Conservation (phyloP, 2,329 filamentous ascomycete genomes). For the Sodiomyces alkalinus region DNA sequence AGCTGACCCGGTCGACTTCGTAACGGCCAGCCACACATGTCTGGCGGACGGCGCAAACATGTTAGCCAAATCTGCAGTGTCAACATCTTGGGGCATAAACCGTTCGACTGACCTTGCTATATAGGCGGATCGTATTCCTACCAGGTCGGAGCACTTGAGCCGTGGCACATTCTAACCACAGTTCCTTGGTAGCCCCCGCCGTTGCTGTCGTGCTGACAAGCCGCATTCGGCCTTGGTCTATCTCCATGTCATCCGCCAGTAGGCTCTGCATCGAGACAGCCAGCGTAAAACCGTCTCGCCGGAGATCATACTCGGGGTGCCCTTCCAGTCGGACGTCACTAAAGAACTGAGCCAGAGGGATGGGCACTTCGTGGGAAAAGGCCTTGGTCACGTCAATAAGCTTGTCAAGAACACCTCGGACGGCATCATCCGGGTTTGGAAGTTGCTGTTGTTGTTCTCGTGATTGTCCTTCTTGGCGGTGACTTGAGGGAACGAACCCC, state of each 20-base stretch:
- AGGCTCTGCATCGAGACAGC: conserved; percentile 55
- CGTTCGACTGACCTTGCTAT: conserved; percentile 17
- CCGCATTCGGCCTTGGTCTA: conserved; percentile 50
- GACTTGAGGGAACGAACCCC: conserved; percentile 7
- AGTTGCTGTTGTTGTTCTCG: too few relatives aligned
- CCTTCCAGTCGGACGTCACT: conserved; percentile 51
- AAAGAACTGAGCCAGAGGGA: conserved; percentile 63
- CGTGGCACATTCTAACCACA: conserved; percentile 40
- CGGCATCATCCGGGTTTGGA: too few relatives aligned
- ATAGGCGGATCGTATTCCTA: conserved; percentile 22
- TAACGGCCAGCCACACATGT: conserved; percentile 58
- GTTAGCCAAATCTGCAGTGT: conserved; percentile 17
- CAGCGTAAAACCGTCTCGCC: conserved; percentile 62
- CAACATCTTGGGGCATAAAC: too few relatives aligned
- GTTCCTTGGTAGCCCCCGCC: conserved; percentile 45
- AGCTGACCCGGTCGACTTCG: conserved; percentile 54
- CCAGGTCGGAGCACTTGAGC: conserved; percentile 34
- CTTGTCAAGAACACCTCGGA: conserved; percentile 32
- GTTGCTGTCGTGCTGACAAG: conserved; percentile 37
- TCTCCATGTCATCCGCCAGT: conserved; percentile 51
- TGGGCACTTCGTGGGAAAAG: conserved; percentile 42
- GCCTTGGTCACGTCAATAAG: conserved; percentile 28
- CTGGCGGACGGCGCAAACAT: too few relatives aligned
- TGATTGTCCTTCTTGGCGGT: too few relatives aligned
- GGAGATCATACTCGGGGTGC: conserved; percentile 51